These are phyloP conservation scores for Calonectria leucothoes DNA, from an alignment of 2,329 filamentous ascomycete genomes.

Conservation along the genomic window DNA sequence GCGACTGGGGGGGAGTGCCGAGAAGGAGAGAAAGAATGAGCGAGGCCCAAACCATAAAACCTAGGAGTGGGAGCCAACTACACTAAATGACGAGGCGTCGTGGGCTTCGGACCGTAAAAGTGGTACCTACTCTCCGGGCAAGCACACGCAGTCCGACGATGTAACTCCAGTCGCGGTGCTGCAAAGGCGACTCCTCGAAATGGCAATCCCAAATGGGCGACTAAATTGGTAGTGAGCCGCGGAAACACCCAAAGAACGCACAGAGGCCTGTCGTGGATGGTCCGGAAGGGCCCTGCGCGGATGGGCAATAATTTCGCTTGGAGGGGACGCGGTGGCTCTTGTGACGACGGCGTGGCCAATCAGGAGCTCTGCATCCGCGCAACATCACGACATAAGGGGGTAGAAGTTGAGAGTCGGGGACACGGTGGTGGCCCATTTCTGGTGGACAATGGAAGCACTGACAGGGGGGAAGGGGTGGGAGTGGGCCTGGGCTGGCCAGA, in stretches of 20 bases:
- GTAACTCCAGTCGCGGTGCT: constrained; percentile 6
- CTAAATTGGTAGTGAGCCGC: constrained; percentile 17
- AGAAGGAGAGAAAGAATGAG: constrained; percentile 25
- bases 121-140: constrained; percentile 15
- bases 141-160: constrained; percentile 8
- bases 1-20: constrained; percentile 11
- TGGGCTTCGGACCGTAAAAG: constrained; percentile 22
- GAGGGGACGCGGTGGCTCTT: constrained; percentile 32
- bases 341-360: constrained; percentile 31
- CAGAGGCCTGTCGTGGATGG: constrained; percentile 5
- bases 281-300: constrained; percentile 32
- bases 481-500: not conserved
- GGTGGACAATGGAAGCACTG: constrained; percentile 13
- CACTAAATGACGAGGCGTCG: constrained; percentile 36
- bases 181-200: not conserved
- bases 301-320: constrained; percentile 47
- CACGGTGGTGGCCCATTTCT: constrained; percentile 5
- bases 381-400: constrained; percentile 38
- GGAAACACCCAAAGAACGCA: constrained; percentile 19
- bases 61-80: constrained; percentile 34
- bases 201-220: constrained; percentile 15
- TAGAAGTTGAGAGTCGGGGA: not conserved
- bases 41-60: constrained; percentile 27
- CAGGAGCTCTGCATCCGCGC: constrained; percentile 31
- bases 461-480: constrained; percentile 1